Evolutionary conservation across 2,329 filamentous ascomycete species (phyloP).

Genomic region (Neopestalotiopsis sp.): DNA sequence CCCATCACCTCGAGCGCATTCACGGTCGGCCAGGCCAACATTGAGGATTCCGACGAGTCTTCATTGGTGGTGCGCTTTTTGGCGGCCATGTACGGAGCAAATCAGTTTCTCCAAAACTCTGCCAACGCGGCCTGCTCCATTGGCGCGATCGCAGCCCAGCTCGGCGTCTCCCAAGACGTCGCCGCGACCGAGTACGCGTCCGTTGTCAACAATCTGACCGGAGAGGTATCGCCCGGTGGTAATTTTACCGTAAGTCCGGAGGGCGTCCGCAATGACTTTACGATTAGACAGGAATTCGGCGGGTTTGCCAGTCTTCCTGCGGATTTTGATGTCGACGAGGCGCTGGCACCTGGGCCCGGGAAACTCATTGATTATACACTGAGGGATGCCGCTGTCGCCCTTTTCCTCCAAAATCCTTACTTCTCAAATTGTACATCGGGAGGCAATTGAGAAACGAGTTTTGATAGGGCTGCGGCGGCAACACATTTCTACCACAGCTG

Average conservation of each 20-base stretch:
- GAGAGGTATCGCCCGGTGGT: slow-evolving; percentile 30
- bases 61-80: slow-evolving; percentile 30
- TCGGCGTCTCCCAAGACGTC: slow-evolving; percentile 27
- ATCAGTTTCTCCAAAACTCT: slow-evolving; percentile 29
- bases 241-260: slow-evolving; percentile 32
- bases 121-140: slow-evolving; percentile 27
- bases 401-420: background rate
- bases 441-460: background rate
- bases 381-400: slow-evolving; percentile 28
- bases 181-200: slow-evolving; percentile 32
- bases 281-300: slow-evolving; percentile 31
- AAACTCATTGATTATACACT: slow-evolving; percentile 36
- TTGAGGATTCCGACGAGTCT: slow-evolving; percentile 20
- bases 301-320: slow-evolving; percentile 29
- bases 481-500: background rate
- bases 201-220: slow-evolving; percentile 28
- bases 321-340: slow-evolving; percentile 32
- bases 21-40: slow-evolving; percentile 26
- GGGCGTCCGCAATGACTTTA: slow-evolving; percentile 36
- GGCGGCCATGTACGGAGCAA: slow-evolving; percentile 35
- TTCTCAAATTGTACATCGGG: background rate
- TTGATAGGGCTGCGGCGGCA: background rate
- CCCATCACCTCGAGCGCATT: slow-evolving; percentile 30
- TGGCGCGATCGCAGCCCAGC: slow-evolving; percentile 30
- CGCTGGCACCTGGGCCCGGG: slow-evolving; percentile 31